A percentile compares a stretch with the other conserved stretches of the same genome.
Evolutionary conservation across 257 asterid genomes (phyloP).

Genomic region (Lycium ferocissimum): DNA sequence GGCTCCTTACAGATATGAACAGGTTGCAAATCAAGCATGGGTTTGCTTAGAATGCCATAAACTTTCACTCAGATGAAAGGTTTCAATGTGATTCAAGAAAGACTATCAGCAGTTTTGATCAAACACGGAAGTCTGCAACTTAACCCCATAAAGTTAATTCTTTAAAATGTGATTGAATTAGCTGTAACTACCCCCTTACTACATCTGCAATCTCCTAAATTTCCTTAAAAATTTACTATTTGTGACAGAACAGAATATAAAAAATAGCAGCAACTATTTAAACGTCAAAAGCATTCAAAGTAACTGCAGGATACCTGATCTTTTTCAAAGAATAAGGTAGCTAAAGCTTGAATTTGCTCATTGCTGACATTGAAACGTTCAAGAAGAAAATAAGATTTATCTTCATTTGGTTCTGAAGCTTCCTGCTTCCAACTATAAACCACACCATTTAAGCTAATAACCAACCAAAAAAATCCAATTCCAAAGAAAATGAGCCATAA

Average conservation of each 20-base stretch:
- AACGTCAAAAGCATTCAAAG: constrained; percentile 18
- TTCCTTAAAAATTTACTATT: background rate
- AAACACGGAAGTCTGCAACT: constrained; percentile 20
- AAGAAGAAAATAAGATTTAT: constrained; percentile 39
- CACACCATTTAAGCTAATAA: constrained; percentile 37
- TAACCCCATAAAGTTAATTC: background rate
- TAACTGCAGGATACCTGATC: constrained; percentile 42
- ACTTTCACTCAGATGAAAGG: background rate
- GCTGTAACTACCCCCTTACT: constrained; percentile 5
- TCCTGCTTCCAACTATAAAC: constrained; percentile 40
- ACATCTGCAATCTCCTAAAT: constrained; percentile 16
- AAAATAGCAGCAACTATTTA: constrained; percentile 1
- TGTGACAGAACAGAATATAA: constrained; percentile 5
- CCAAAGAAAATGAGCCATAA: constrained; percentile 46
- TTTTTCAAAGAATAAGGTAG: constrained; percentile 39
- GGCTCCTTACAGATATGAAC: background rate
- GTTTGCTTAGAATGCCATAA: background rate
- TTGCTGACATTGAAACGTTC: constrained; percentile 58
- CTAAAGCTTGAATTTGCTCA: constrained; percentile 53
- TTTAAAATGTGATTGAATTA: background rate
- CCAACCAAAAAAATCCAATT: constrained; percentile 45
- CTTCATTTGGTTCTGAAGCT: constrained; percentile 39
- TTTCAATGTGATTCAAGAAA: background rate
- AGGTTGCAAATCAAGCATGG: constrained; percentile 2
- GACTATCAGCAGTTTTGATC: constrained; percentile 9